A percentile compares a stretch with the other conserved stretches of the same genome.
Conservation (phyloP, 2,329 filamentous ascomycete genomes). For the Apiospora koreana region DNA sequence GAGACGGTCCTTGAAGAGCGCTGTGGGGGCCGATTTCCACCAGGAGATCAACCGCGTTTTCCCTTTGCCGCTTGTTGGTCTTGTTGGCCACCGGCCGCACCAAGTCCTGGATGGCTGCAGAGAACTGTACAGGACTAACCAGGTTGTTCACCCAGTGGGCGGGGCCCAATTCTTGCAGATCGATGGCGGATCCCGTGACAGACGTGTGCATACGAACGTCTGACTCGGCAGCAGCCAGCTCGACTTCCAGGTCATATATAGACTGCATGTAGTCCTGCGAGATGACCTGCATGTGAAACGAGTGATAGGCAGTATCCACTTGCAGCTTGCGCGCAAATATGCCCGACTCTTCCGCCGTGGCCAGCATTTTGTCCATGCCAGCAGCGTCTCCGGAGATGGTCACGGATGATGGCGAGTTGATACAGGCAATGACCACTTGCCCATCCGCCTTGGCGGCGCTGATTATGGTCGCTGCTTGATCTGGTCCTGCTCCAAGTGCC, state of each 20-base stretch:
- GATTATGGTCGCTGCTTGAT: constrained; percentile 16
- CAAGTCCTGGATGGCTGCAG: constrained; percentile 21
- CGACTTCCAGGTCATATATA: constrained; percentile 16
- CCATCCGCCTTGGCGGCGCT: constrained; percentile 10
- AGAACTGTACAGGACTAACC: constrained; percentile 24
- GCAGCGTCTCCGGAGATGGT: constrained; percentile 24
- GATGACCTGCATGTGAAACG: constrained; percentile 33
- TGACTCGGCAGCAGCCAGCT: no score
- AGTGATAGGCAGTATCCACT: constrained; percentile 27
- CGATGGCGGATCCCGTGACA: constrained; percentile 20
- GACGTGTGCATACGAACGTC: constrained; percentile 29
- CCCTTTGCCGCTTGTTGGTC: background rate
- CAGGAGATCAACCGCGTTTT: constrained; percentile 25
- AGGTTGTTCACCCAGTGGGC: constrained; percentile 27
- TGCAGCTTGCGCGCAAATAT: constrained; percentile 22
- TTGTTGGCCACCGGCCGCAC: constrained; percentile 9
- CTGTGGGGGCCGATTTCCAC: constrained; percentile 32
- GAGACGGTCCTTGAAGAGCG: constrained; percentile 27
- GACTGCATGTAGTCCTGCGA: constrained; percentile 25
- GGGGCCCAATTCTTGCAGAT: constrained; percentile 18
- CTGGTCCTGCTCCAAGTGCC: constrained; percentile 19
- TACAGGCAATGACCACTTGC: constrained; percentile 21
- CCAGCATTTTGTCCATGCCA: constrained; percentile 19
- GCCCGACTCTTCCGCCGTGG: constrained; percentile 14
- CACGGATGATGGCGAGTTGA: constrained; percentile 24